Evolutionary conservation across 1,284 basidiomycete genomes (phyloP), one percentile per base, ranked within the genome.

Genomic region (Laetiporus sulphureus): DNA sequence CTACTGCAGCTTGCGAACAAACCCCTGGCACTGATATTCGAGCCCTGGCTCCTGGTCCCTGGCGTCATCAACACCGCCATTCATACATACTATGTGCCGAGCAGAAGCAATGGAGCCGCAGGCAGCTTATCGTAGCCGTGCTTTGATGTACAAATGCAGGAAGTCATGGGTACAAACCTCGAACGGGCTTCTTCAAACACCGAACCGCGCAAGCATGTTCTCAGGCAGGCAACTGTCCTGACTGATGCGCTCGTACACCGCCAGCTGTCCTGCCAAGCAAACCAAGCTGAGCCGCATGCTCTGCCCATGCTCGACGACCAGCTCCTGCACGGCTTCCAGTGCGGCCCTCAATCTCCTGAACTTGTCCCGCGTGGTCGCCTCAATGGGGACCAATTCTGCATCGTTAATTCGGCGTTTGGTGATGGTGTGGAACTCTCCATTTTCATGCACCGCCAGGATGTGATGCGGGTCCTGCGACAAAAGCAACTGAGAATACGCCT

Each of bases 381-480:
- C 60, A 2, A 59, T 48, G 1, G 49, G 47, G 30, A 52, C 48
- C 38, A 72, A 44, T 32, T 67, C 60, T 2, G 58, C 41, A 19
- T 60, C 63, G 13, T 52, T 53, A 4, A 72, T 53, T 25, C 61
- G 62, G 20, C 60, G 58, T 49, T 70, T 71, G 34, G 62, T 52
- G 12, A 75, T 56, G 15, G 58, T 47, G 3, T 46, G 42, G 52
- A 78, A 77, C 2, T 34, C 49, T 0, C 75, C 76, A 11, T 61
- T 56, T 10, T 66, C 47, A 50, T 79, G 75, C 8, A 72, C 50
- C 0, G 65, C 76, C 24, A 77, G 59, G 55, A 68, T 71, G 44
- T 62, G 67, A 38, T 74, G 64, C 0, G 67, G 62, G 1, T 73
- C 79, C 50, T 77, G 73, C 3, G 75, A 75, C 46, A 79, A 64